Percentiles rank a stretch among this genome's conserved stretches.
These are phyloP conservation scores for Dictyostelium discoideum DNA, from an alignment of 78 protist species.

Conservation along the genomic window DNA sequence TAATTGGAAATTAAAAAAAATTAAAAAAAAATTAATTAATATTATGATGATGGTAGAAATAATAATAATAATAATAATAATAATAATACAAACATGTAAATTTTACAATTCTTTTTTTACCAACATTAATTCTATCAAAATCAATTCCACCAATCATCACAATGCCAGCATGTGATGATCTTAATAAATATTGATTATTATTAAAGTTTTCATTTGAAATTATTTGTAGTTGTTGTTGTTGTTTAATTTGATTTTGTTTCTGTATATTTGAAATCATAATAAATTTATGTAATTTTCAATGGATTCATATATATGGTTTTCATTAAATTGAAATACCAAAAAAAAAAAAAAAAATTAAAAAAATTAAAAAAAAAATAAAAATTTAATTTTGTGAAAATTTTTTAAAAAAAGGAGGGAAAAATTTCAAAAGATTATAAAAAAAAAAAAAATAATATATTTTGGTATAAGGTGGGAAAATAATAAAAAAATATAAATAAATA, in stretches of 20 bases:
- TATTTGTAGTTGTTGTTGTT: neutral
- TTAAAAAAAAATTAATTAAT: neutral
- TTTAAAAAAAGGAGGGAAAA: neutral
- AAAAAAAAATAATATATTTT: too few species aligned
- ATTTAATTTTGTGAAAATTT: too few species aligned
- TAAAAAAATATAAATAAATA: too few species aligned
- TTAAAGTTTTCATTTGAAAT: neutral
- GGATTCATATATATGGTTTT: neutral
- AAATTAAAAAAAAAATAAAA: neutral
- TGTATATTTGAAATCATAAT: neutral
- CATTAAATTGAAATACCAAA: neutral
- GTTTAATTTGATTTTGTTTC: neutral
- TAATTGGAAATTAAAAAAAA: too few species aligned
- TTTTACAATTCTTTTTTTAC: slow-evolving; percentile 47
- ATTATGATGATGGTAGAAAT: neutral
- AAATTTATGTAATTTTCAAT: neutral
- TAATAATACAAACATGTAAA: slow-evolving; percentile 17
- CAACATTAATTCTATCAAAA: slow-evolving; percentile 42
- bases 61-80: neutral
- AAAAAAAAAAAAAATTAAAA: neutral
- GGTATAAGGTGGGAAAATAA: neutral
- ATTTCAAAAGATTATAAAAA: too few species aligned
- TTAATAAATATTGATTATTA: slow-evolving; percentile 10
- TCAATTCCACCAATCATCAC: slow-evolving; percentile 70
- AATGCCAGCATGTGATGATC: slow-evolving; percentile 48